These are phyloP conservation scores for Biscogniauxia mediterranea DNA, from an alignment of 2,329 filamentous ascomycete genomes.

Conservation along the genomic window DNA sequence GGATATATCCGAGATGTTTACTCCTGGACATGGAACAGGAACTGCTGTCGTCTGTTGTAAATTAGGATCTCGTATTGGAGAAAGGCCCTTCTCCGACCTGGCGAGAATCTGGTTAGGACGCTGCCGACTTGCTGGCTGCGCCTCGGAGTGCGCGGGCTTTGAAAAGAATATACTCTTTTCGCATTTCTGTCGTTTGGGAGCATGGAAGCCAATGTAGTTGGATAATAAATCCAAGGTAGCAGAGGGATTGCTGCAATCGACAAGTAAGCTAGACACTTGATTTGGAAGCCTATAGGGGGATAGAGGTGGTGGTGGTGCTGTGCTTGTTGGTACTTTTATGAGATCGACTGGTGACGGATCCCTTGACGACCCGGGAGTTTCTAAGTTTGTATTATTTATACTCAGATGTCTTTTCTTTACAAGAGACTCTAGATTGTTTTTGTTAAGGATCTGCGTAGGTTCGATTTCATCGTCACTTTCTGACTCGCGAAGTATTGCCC, in stretches of 20 bases:
- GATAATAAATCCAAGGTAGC: constrained; percentile 27
- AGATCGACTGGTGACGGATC: constrained; percentile 12
- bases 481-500: constrained; percentile 27
- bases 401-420: constrained; percentile 27
- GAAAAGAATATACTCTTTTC: constrained; percentile 28
- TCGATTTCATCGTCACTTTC: constrained; percentile 26
- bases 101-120: not conserved
- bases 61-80: not conserved
- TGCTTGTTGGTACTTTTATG: constrained; percentile 4
- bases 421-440: constrained; percentile 18
- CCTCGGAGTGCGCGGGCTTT: not conserved
- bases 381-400: not conserved
- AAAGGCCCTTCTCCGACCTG: not conserved
- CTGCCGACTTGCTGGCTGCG: not conserved
- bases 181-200: constrained; percentile 27
- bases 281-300: not conserved
- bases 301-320: not conserved
- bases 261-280: constrained; percentile 16
- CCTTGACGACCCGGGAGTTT: constrained; percentile 2
- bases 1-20: constrained; percentile 3
- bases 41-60: not conserved
- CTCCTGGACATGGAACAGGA: constrained; percentile 19
- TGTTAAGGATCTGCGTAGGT: not conserved
- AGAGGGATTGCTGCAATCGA: constrained; percentile 19
- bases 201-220: constrained; percentile 29